Evolutionary conservation across 805 yeast species (phyloP), one percentile per base, ranked within the genome.

Genomic region (Lachancea quebecensis): DNA sequence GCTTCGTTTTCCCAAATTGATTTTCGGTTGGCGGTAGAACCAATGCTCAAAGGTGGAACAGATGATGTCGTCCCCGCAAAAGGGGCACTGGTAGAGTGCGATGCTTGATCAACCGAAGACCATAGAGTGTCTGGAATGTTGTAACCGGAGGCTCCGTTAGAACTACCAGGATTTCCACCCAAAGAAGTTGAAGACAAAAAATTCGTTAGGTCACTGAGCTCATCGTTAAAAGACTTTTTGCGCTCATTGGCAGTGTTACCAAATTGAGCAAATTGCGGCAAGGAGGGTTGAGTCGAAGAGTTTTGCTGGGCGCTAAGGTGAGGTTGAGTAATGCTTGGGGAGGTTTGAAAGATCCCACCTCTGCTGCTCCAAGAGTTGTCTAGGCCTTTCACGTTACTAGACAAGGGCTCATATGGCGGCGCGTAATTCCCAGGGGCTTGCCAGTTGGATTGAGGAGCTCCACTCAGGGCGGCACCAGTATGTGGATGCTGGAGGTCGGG

Each of bases 1-100:
- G 42, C 45, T n/a, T 44, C 43, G 39, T 35, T 41, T 34, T 58
- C 60, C 66, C 66, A 62, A 15, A 62, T 60, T 3, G 66, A 62
- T 30, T 45, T 47, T 12, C 47, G 42, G 28, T 44, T 47, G 2
- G 43, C 7, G 12, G 17, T 17, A 14, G 34, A 21, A 15, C 40
- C 33, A 21, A 30, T 39, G 17, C 25, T 14, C 10, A 39, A 31
- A 11, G 47, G 44, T 4, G 40, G 35, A 7, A 34, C 35, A 11
- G 49, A 27, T 25, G n/a, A 25, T n/a, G 37, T 10, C n/a, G 18
- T 29, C 2, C 38, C 14, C 2, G 5, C 16, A 18, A 28, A 36
- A 2, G 39, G 35, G 18, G 27, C 31, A n/a, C 27, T 14, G 7
- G 17, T 10, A 11, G 41, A 25, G 31, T 32, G 41, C 12, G 32